Percentiles rank a stretch among this genome's conserved stretches.
phyloP scores from a whole-genome alignment of 176 grass and related monocot species.

The Olyra latifolia region DNA sequence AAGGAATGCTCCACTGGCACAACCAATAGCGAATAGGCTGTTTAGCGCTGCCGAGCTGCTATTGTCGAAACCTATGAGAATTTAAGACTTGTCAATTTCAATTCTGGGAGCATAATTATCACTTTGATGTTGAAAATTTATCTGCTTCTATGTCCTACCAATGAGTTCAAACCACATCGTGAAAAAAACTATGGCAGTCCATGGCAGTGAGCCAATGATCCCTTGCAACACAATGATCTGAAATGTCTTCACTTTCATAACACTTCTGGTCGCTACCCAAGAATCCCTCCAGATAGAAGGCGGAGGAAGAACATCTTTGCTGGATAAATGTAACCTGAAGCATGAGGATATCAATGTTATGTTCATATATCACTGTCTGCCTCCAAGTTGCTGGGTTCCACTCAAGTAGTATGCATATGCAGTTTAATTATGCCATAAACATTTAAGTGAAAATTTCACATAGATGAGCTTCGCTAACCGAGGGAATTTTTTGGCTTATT shows the following conservation, averaged over 20 bases:
- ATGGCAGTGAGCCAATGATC: slow-evolving; percentile 85
- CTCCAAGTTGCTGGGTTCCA: slow-evolving; percentile 1
- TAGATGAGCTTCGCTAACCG: not conserved
- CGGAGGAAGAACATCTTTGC: slow-evolving; percentile 47
- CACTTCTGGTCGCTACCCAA: slow-evolving; percentile 69
- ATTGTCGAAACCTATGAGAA: slow-evolving; percentile 73
- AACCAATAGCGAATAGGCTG: slow-evolving; percentile 82
- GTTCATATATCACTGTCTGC: not conserved
- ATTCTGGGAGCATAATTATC: not conserved
- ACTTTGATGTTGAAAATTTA: not conserved
- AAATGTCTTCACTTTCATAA: slow-evolving; percentile 85
- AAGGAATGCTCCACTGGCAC: slow-evolving; percentile 65
- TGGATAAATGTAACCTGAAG: slow-evolving; percentile 54
- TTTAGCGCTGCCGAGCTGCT: slow-evolving; percentile 73
- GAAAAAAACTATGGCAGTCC: slow-evolving; percentile 94
- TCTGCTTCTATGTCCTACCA: slow-evolving; percentile 38
- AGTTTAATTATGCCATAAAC: not conserved
- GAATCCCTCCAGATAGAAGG: slow-evolving; percentile 75
- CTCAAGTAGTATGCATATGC: not conserved
- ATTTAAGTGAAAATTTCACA: not conserved
- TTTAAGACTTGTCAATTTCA: not conserved
- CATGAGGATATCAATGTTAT: slow-evolving; percentile 12
- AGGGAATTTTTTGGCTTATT: not conserved
- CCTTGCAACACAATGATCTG: slow-evolving; percentile 97
- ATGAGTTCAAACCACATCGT: slow-evolving; percentile 99